Conservation (phyloP, 768 basidiomycete genomes). For the Tylopilus balloui region DNA sequence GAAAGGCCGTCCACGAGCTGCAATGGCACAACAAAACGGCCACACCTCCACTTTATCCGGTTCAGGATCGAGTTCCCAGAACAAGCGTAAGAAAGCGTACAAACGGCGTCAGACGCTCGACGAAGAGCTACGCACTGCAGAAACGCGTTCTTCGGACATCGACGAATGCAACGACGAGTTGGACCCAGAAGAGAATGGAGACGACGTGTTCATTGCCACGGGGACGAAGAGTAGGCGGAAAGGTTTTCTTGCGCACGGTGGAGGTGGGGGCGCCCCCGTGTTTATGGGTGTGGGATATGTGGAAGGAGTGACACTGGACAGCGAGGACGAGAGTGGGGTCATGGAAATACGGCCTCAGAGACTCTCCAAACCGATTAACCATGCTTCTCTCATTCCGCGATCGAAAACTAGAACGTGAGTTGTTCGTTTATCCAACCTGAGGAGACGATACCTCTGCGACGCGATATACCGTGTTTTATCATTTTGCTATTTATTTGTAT, state of each 20-base stretch:
- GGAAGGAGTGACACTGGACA: slow-evolving; percentile 42
- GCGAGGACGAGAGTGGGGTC: slow-evolving; percentile 11
- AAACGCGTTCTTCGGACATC: slow-evolving; percentile 30
- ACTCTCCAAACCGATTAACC: slow-evolving; percentile 9
- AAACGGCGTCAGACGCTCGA: slow-evolving; percentile 56
- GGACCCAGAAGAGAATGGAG: slow-evolving; percentile 35
- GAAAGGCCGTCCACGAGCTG: slow-evolving; percentile 18
- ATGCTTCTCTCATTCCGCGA: slow-evolving; percentile 26
- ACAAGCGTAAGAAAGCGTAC: slow-evolving; percentile 17
- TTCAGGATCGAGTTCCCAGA: slow-evolving; percentile 15
- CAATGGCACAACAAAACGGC: not conserved
- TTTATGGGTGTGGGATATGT: slow-evolving; percentile 69
- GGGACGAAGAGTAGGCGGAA: slow-evolving; percentile 50
- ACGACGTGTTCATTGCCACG: slow-evolving; percentile 47
- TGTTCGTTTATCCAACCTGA: not conserved
- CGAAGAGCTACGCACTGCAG: slow-evolving; percentile 55
- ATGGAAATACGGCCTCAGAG: not conserved
- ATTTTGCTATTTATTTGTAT: slow-evolving; percentile 26
- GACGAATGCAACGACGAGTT: slow-evolving; percentile 37
- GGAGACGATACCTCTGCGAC: slow-evolving; percentile 8
- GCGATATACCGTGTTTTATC: not conserved
- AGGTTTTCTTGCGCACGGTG: slow-evolving; percentile 72
- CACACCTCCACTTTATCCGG: not conserved
- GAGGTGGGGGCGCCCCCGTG: slow-evolving; percentile 66
- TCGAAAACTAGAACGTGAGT: slow-evolving; percentile 17